These are phyloP conservation scores for Butyriboletus loyo DNA, from an alignment of 768 basidiomycete genomes.

Conservation along the genomic window DNA sequence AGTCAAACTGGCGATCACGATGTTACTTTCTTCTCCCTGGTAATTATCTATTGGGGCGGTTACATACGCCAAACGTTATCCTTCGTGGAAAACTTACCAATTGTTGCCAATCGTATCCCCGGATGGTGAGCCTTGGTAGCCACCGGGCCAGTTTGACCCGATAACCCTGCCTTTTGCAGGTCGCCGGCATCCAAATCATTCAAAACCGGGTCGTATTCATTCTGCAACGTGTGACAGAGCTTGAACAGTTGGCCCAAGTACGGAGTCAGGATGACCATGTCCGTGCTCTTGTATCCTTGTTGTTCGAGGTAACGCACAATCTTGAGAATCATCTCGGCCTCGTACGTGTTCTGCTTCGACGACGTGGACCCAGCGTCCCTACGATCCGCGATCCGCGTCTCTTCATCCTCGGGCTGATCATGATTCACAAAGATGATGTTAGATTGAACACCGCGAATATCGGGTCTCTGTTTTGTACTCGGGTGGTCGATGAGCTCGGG, in stretches of 20 bases:
- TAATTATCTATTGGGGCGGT: conserved; percentile 55
- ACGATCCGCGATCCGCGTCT: conserved; percentile 40
- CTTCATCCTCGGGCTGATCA: conserved; percentile 51
- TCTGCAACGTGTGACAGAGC: conserved; percentile 43
- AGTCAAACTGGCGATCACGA: conserved; percentile 61
- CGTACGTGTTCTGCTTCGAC: conserved; percentile 62
- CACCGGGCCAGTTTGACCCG: conserved; percentile 36
- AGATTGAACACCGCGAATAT: conserved; percentile 53
- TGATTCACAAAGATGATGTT: conserved; percentile 67
- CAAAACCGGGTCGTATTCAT: conserved; percentile 54
- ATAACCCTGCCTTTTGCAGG: conserved; percentile 54
- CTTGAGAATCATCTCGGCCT: conserved; percentile 62
- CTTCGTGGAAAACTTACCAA: conserved; percentile 42
- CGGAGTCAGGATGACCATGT: conserved; percentile 65
- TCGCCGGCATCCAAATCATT: conserved; percentile 64
- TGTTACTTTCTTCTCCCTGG: conserved; percentile 72
- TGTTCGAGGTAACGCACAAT: conserved; percentile 65
- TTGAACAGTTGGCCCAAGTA: conserved; percentile 63
- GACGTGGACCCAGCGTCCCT: conserved; percentile 45
- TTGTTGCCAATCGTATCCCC: conserved; percentile 58
- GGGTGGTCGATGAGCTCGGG: conserved; percentile 62
- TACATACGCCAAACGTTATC: not conserved
- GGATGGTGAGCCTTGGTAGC: conserved; percentile 37
- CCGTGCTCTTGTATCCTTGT: conserved; percentile 61
- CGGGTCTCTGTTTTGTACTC: conserved; percentile 44